Conservation (phyloP, 2,329 filamentous ascomycete genomes). For the Colletotrichum siamense region DNA sequence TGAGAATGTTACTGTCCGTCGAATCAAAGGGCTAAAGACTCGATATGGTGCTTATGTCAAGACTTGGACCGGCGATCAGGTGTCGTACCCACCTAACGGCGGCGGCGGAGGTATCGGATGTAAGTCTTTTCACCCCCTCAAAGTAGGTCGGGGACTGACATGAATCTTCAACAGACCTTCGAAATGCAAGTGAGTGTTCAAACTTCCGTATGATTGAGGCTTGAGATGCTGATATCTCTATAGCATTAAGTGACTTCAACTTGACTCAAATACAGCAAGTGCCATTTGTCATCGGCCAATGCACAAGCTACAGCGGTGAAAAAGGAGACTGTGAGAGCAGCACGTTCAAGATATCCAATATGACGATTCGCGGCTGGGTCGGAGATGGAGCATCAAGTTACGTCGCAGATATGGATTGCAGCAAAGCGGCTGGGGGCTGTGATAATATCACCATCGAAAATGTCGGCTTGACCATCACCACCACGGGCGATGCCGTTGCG, state of each 20-base stretch:
- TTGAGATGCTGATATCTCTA: not conserved
- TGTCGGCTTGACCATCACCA: not conserved
- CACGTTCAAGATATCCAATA: not conserved
- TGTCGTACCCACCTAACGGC: not conserved
- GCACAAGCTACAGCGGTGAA: not conserved
- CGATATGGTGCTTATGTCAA: not conserved
- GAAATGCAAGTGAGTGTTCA: not conserved
- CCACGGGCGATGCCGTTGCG: not conserved
- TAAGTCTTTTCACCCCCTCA: not conserved
- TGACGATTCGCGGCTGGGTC: not conserved
- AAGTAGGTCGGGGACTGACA: rapidly evolving
- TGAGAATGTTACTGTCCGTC: not conserved
- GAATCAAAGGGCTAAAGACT: not conserved
- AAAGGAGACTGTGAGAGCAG: not conserved
- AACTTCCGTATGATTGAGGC: not conserved
- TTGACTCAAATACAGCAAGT: not conserved
- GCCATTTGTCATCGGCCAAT: not conserved
- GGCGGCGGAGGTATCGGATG: not conserved
- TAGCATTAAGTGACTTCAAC: not conserved
- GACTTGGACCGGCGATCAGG: not conserved
- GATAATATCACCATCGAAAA: not conserved
- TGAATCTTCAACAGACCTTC: not conserved
- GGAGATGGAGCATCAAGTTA: not conserved
- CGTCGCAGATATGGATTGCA: not conserved
- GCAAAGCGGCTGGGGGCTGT: not conserved